Evolutionary conservation across 441 rosid species (phyloP).

Genomic region (Erodium moschatum): DNA sequence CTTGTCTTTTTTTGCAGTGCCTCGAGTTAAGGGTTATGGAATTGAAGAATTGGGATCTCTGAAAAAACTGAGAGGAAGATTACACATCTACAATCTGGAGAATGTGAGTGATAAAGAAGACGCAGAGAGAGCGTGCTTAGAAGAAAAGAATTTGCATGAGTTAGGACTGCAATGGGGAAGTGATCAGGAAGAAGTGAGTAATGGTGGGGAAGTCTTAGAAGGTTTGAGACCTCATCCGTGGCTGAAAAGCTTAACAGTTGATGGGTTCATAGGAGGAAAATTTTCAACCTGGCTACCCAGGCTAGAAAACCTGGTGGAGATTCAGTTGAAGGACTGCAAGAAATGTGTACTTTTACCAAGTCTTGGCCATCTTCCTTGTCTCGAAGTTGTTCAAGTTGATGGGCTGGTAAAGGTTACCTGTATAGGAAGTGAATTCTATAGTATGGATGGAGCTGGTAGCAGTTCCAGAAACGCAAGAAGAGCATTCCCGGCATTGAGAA

Average conservation of each 20-base stretch:
- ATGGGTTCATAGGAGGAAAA: not conserved
- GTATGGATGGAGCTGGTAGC: not conserved
- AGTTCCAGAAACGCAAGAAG: not conserved
- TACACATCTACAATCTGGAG: not conserved
- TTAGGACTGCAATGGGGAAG: not conserved
- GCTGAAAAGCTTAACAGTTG: not conserved
- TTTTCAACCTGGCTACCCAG: not conserved
- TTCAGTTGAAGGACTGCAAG: not conserved
- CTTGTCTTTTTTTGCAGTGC: not conserved
- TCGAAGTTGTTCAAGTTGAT: not conserved
- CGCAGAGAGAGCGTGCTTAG: not conserved
- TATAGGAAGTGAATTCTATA: slow-evolving; percentile 4
- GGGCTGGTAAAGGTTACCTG: not conserved
- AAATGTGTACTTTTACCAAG: slow-evolving; percentile 9
- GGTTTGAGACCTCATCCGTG: slow-evolving; percentile 12
- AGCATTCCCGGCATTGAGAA: slow-evolving; percentile 10
- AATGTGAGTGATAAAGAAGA: not conserved
- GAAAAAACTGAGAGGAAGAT: not conserved
- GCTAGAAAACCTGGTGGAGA: not conserved
- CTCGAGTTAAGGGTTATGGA: not conserved
- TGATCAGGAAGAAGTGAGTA: not conserved
- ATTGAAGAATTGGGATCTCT: not conserved
- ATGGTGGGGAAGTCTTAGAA: slow-evolving; percentile 8
- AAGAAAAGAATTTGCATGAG: not conserved
- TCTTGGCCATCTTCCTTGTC: slow-evolving; percentile 12